Evolutionary conservation across 108 stramenopile species (phyloP).

Genomic region (Cyclotella choctawhatcheeana): DNA sequence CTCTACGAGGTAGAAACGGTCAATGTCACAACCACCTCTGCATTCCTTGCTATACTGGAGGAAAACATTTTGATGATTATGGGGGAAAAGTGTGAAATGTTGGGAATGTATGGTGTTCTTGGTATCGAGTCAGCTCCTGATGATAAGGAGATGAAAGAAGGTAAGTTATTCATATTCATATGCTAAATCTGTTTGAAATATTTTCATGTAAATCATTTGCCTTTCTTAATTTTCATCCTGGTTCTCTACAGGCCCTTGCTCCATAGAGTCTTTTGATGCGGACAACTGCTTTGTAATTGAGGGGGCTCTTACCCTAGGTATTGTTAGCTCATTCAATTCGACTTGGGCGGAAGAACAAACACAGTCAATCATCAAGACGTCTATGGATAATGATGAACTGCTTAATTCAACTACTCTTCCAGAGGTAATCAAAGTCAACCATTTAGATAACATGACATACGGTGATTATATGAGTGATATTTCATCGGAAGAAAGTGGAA

Average conservation of each 20-base stretch:
- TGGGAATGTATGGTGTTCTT: conserved; percentile 1
- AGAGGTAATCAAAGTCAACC: conserved; percentile 38
- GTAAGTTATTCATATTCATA: not conserved
- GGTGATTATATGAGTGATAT: conserved; percentile 14
- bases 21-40: conserved; percentile 16
- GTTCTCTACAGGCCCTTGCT: conserved; percentile 15
- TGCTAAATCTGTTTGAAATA: not conserved
- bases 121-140: not conserved
- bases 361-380: conserved; percentile 2
- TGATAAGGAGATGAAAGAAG: conserved; percentile 8
- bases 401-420: conserved; percentile 21
- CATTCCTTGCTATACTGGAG: conserved; percentile 27
- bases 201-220: no score
- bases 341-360: conserved; percentile 27
- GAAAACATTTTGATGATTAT: conserved; percentile 25
- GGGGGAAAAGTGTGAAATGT: conserved; percentile 15
- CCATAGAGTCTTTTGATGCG: conserved; percentile 20
- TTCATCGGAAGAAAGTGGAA: not conserved
- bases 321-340: not conserved
- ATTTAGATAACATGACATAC: conserved; percentile 31
- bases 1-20: conserved; percentile 43
- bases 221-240: no score
- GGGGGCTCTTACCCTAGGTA: conserved; percentile 26
- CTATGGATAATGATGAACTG: conserved; percentile 35
- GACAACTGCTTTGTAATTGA: conserved; percentile 43